Evolutionary conservation across 1,139 yeast species (phyloP), one percentile per base, ranked within the genome.

Genomic region (Yarrowia galli): DNA sequence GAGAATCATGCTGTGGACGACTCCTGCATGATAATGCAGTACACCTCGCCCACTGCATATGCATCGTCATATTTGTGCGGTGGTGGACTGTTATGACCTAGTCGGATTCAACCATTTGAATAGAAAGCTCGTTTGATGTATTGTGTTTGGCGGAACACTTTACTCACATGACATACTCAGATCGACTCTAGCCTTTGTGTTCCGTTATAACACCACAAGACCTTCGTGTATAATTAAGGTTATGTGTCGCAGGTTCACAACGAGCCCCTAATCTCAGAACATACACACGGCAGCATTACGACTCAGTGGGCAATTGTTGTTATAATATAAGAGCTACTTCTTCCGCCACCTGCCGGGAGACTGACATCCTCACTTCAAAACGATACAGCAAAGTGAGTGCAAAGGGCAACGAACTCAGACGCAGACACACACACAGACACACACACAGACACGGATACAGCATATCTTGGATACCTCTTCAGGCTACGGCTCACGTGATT

Each of bases 1-100:
- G 28, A 10, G 28, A n/a, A n/a, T 3, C 36, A 28, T 20, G 58
- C 28, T 8, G 7, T 7, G 6, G 3, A 15, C 42, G 25, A 35
- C 58, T 32, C 28, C 42, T 51, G 58, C 58, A 35, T 51, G 58
- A 51, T 51, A 13, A 51, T 35, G 58, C 58, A 51, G 42, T 42
- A 51, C 18, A 20, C 42, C 42, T 32, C 25, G 18, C 3, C 10
- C n/a, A 22, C 12, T 32, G 40, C 42, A 35, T 20, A 20, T 35
- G 28, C 18, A 51, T 20, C 28, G 18, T 28, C 23, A 28, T 25
- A n/a, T n/a, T 3, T 1, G 8, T 6, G 16, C 7, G n/a, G 40
- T 36, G 13, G 16, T 16, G 18, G n/a, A 15, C 1, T 7, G 32
- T 1, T 28, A 10, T 28, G 32, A 28, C 8, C 8, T 28, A 7